Base-by-base conservation (phyloP, 768 basidiomycete species). In the Peribolospora kevripleyi region DNA sequence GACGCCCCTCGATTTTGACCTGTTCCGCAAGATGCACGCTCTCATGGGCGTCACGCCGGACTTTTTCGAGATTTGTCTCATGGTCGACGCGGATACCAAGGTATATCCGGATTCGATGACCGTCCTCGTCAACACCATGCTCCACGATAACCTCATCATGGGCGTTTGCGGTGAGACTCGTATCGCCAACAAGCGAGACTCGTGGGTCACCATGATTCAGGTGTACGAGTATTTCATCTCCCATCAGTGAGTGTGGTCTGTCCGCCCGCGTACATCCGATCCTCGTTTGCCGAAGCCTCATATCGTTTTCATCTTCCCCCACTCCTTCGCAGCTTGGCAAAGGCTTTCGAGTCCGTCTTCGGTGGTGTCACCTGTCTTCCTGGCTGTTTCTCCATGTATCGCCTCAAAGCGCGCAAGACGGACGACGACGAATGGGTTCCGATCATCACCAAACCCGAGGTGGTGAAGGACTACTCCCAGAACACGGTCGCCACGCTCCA, bases 331-430 rank as follows among this genome's bases (percentile, higher is more conserved):
- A 61, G 61, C 46, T 76, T 88, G 53, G 84, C 91, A 58, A 98
- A 98, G 68, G 90, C 86, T 6, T 98, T 98, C 69, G 93, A 98
- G 68, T 88, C 93, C 25, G 87, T 93, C 37, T 97, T 98, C 64
- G 93, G 93, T 65, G 93, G 93, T 77, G 93, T 98, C 56, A 88
- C 93, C 9, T 98, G 93, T 72, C 73, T 97, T 39, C 93, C 93
- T 0, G 93, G 93, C n/a, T 98, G 93, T 69, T 98, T 98, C 72
- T 93, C 88, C 53, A 98, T 98, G 91, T 97, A 97, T 70, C 75
- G 93, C 53, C 74, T 98, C 65, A 98, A 98, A 68, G 90, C 88
- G 6, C 76, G 93, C 54, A 86, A 81, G 64, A 67, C 76, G 13
- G 74, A 75, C 25, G 90, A 88, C 53, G 85, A 90, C 58, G 93